Evolutionary conservation across 2,329 filamentous ascomycete species (phyloP).

Genomic region (Trichoderma atrobrunneum): DNA sequence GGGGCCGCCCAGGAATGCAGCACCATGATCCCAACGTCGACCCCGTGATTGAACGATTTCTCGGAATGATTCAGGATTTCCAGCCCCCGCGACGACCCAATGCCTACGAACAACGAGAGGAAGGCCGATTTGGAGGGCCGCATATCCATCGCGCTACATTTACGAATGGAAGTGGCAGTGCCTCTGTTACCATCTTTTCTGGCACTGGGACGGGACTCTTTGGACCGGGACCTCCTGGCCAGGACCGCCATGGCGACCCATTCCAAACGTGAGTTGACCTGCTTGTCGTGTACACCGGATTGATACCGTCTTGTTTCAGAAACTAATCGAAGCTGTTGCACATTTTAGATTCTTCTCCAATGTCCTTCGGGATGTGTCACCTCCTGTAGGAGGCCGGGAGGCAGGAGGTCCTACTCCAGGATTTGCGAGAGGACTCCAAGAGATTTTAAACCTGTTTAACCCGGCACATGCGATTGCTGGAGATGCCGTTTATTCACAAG

Average conservation of each 20-base stretch:
- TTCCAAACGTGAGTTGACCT: constrained; percentile 48
- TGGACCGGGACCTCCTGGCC: constrained; percentile 5
- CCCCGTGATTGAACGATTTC: constrained; percentile 42
- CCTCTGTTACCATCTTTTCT: constrained; percentile 50
- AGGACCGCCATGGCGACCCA: constrained; percentile 33
- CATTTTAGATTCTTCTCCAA: constrained; percentile 45
- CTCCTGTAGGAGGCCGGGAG: constrained; percentile 31
- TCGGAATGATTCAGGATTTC: constrained; percentile 44
- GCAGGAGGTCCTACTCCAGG: constrained; percentile 25
- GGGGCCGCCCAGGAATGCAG: constrained; percentile 24
- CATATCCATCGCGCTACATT: constrained; percentile 38
- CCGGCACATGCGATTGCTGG: constrained; percentile 57
- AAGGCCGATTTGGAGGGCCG: constrained; percentile 26
- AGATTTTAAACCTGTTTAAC: constrained; percentile 54
- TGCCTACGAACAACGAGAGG: constrained; percentile 22
- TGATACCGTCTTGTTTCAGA: neutral
- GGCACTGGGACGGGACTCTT: constrained; percentile 30
- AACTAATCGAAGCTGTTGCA: neutral
- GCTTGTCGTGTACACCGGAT: neutral
- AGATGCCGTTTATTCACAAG: constrained; percentile 86
- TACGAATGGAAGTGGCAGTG: constrained; percentile 42
- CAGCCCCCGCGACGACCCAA: constrained; percentile 18
- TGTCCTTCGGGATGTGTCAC: constrained; percentile 40
- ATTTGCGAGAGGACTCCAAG: constrained; percentile 42
- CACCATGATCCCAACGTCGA: constrained; percentile 36